Evolutionary conservation across 164 flowering plant genomes (phyloP).

Genomic region (Vitis amurensis): DNA sequence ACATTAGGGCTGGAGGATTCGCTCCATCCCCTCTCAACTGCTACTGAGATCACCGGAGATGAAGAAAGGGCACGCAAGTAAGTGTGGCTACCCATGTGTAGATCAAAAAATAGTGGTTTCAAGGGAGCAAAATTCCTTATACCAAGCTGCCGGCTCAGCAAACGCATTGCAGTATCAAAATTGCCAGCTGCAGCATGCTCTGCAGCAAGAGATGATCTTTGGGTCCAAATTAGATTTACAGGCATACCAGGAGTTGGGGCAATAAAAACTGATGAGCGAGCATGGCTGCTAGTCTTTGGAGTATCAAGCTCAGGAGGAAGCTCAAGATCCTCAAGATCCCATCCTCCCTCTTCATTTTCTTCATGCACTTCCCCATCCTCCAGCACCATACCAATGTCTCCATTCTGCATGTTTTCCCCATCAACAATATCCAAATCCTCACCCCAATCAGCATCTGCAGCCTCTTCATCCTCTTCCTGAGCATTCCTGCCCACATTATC

Average conservation of each 20-base stretch:
- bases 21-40: slow-evolving; percentile 53
- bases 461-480: slow-evolving; percentile 67
- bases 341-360: slow-evolving; percentile 58
- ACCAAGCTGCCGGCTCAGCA: slow-evolving; percentile 38
- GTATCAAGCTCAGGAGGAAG: slow-evolving; percentile 43
- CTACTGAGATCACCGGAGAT: slow-evolving; percentile 42
- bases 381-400: slow-evolving; percentile 40
- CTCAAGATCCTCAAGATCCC: slow-evolving; percentile 46
- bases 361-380: slow-evolving; percentile 66
- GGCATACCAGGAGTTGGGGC: slow-evolving; percentile 84
- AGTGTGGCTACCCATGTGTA: slow-evolving; percentile 70
- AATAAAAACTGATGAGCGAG: slow-evolving; percentile 62
- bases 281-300: slow-evolving; percentile 43
- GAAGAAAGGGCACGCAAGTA: slow-evolving; percentile 60
- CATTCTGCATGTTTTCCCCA: slow-evolving; percentile 59
- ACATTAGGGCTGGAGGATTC: slow-evolving; percentile 65
- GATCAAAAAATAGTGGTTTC: slow-evolving; percentile 67
- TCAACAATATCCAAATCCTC: slow-evolving; percentile 73
- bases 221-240: slow-evolving; percentile 81
- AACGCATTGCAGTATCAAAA: slow-evolving; percentile 50
- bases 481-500: slow-evolving; percentile 49
- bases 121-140: slow-evolving; percentile 71
- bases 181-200: slow-evolving; percentile 97
- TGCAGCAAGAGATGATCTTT: slow-evolving; percentile 82
- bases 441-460: slow-evolving; percentile 78